Percentiles rank a stretch among this genome's conserved stretches.
These are phyloP conservation scores for Climacium dendroides DNA, from an alignment of 225 moss, liverwort and hornwort genomes.

Conservation along the genomic window DNA sequence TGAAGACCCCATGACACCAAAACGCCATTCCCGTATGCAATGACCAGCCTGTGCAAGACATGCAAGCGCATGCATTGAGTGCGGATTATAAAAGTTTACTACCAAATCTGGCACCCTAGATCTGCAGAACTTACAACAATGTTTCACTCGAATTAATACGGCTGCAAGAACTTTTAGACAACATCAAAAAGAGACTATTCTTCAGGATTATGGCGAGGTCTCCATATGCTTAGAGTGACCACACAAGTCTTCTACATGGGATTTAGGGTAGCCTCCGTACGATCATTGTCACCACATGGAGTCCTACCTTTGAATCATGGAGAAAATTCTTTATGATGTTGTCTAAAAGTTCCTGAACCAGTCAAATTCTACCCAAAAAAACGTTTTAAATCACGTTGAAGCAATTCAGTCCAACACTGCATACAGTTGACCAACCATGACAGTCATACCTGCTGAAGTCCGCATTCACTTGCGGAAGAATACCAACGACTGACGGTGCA, in stretches of 20 bases:
- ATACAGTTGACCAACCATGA: neutral
- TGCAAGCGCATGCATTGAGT: neutral
- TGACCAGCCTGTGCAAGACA: slow-evolving; percentile 62
- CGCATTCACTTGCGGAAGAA: slow-evolving; percentile 85
- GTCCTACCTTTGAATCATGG: neutral
- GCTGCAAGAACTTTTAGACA: neutral
- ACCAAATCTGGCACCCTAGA: neutral
- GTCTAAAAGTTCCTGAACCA: neutral
- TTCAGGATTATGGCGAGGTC: neutral
- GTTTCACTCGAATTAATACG: neutral
- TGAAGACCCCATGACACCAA: slow-evolving; percentile 84
- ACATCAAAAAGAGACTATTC: neutral
- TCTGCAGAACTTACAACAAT: neutral
- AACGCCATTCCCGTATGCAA: slow-evolving; percentile 91
- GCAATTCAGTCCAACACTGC: neutral
- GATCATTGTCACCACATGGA: neutral
- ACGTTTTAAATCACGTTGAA: neutral
- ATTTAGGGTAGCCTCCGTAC: neutral
- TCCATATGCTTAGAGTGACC: neutral
- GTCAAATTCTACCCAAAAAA: neutral
- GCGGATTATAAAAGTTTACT: neutral
- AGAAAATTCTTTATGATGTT: neutral
- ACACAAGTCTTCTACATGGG: neutral
- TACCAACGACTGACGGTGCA: slow-evolving; percentile 70
- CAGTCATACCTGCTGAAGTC: slow-evolving; percentile 60